Percentiles rank a stretch among this genome's conserved stretches.
Evolutionary conservation across 805 yeast genomes (phyloP).

Genomic region (Wickerhamiella brachini): DNA sequence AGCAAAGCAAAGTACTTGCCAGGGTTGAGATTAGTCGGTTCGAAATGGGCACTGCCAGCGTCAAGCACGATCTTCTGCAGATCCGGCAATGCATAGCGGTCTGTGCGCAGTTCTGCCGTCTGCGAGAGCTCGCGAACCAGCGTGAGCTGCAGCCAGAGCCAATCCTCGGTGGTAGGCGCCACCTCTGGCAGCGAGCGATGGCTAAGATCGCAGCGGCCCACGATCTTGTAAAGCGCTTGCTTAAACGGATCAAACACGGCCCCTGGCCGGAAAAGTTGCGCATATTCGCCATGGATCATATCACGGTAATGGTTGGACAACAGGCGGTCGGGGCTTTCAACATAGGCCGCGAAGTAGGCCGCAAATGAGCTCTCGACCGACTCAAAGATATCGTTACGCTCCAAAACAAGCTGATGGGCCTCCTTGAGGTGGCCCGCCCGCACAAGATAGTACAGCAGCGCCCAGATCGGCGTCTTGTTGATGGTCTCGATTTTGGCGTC

Average conservation of each 20-base stretch:
- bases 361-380: conserved; percentile 80
- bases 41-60: conserved; percentile 59
- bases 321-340: conserved; percentile 37
- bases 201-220: conserved; percentile 72
- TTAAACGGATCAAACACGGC: conserved; percentile 75
- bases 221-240: conserved; percentile 76
- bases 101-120: conserved; percentile 35
- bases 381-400: conserved; percentile 58
- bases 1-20: conserved; percentile 64
- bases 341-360: conserved; percentile 58
- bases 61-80: conserved; percentile 58
- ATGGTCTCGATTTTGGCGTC: conserved; percentile 44
- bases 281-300: conserved; percentile 65
- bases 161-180: conserved; percentile 74
- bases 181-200: conserved; percentile 55
- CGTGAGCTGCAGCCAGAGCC: conserved; percentile 89
- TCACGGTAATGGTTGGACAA: conserved; percentile 57
- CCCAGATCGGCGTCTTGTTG: conserved; percentile 92
- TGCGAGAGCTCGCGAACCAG: conserved; percentile 47
- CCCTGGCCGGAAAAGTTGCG: conserved; percentile 58
- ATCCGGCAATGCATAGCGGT: conserved; percentile 57
- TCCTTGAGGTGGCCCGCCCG: conserved; percentile 75
- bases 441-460: conserved; percentile 65
- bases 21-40: conserved; percentile 37
- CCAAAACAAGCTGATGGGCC: conserved; percentile 53